Base-by-base conservation (phyloP, 106 monocot species). In the Posidonia australis region DNA sequence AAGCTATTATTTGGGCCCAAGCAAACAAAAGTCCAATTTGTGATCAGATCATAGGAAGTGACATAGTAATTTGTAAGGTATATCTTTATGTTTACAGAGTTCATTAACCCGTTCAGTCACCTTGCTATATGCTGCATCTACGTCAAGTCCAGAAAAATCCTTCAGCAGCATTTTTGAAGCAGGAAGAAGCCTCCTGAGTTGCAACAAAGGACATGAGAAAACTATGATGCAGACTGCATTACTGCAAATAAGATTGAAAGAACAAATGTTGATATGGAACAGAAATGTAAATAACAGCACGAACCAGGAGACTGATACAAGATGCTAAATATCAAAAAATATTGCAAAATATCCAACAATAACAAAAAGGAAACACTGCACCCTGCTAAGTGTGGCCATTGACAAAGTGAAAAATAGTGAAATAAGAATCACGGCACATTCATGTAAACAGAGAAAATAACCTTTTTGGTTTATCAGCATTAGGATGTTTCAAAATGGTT, bases 111-210 rank as follows among this genome's bases (percentile, higher is more conserved):
- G 11, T 14, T 44, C 41, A 20, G 61, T 10, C 19, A 61, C 61
- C 61, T 61, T 43, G 43, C 6, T n/a, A 64, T 64, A 46, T 47
- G 6, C 14, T 3, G 14, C 46, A 19, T 47, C 46, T 26, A 64
- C 5, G 24, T 64, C 63, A 46, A 64, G 63, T 26, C 46, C 24
- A 26, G 46, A 16, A 46, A 63, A 45, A 46, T 63, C 63, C 44
- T 63, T 63, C 45, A 63, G 46, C 24, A 63, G 24, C 44, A 63
- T 46, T n/a, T 43, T 45, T 44, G 63, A 46, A 26, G 63, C 63
- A 63, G 63, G 63, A 9, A 23, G 26, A 20, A 46, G 43, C 16
- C 16, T 63, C 63, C 44, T 63, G 60, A 55, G 6, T 61, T 61
- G n/a, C 18, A 61, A 20, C 0, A 25, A 23, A 45, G 43, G 9